Evolutionary conservation across 192 early-diverging fungal genomes (phyloP).

Genomic region (Nowakowskiella sp.): DNA sequence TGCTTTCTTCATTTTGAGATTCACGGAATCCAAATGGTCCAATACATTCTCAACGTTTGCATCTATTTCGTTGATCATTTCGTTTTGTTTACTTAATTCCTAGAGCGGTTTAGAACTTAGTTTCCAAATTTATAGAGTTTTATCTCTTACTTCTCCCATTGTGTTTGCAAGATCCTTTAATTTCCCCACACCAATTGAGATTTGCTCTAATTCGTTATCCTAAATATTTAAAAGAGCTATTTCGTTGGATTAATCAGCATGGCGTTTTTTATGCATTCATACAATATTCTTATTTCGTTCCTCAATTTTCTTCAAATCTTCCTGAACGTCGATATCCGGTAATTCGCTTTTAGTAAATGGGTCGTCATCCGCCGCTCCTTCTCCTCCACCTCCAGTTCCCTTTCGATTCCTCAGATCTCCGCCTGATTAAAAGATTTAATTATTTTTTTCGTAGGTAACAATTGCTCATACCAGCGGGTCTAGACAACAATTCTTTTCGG

Average conservation of each 20-base stretch:
- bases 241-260: conserved; percentile 1
- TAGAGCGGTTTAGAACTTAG: conserved; percentile 6
- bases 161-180: conserved; percentile 48
- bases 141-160: conserved; percentile 39
- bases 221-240: conserved; percentile 4
- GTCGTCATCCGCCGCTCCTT: conserved; percentile 13
- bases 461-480: conserved; percentile 15
- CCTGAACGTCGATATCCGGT: conserved; percentile 57
- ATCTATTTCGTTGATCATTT: conserved; percentile 43
- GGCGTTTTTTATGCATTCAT: background rate
- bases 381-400: conserved; percentile 11
- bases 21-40: conserved; percentile 52
- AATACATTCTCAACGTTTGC: conserved; percentile 45
- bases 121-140: background rate
- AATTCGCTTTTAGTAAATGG: conserved; percentile 40
- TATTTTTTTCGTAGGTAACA: conserved; percentile 4
- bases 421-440: background rate
- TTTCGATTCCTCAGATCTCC: conserved; percentile 1
- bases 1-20: conserved; percentile 45
- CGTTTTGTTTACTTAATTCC: conserved; percentile 54
- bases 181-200: conserved; percentile 38
- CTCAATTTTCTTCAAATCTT: conserved; percentile 47
- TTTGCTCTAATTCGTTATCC: conserved; percentile 47
- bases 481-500: conserved; percentile 33
- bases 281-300: conserved; percentile 49